A percentile compares a stretch with the other conserved stretches of the same genome.
These are phyloP conservation scores for Leccinum barrowsii DNA, from an alignment of 768 basidiomycete species.

Conservation along the genomic window DNA sequence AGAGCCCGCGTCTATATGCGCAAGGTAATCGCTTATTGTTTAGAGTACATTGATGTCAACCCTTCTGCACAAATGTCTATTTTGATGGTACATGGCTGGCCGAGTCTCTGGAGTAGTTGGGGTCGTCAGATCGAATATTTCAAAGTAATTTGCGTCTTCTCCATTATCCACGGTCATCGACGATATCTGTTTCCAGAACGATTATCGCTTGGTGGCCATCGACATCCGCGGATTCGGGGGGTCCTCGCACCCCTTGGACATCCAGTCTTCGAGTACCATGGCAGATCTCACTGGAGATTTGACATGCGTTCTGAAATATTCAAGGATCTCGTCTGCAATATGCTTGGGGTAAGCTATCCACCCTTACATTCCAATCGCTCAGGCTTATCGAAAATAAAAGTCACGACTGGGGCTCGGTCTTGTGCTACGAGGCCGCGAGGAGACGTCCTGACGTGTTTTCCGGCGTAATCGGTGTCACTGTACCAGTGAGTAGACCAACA, in stretches of 20 bases:
- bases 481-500: conserved; percentile 47
- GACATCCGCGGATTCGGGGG: conserved; percentile 69
- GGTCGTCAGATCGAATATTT: conserved; percentile 66
- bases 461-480: conserved; percentile 52
- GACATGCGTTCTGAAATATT: conserved; percentile 56
- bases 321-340: conserved; percentile 43
- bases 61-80: conserved; percentile 47
- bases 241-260: conserved; percentile 63
- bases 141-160: conserved; percentile 35
- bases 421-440: conserved; percentile 68
- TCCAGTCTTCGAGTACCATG: conserved; percentile 54
- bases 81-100: conserved; percentile 78
- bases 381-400: conserved; percentile 30
- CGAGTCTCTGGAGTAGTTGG: conserved; percentile 74
- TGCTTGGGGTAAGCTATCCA: conserved; percentile 55
- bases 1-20: conserved; percentile 20
- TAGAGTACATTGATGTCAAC: conserved; percentile 67
- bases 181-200: conserved; percentile 34
- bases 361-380: background rate
- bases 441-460: conserved; percentile 61
- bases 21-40: background rate
- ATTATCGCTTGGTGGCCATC: conserved; percentile 60
- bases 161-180: background rate
- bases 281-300: conserved; percentile 62
- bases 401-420: conserved; percentile 72